phyloP scores from a whole-genome alignment of 2,329 filamentous ascomycete species.

The Cryphonectria parasitica region DNA sequence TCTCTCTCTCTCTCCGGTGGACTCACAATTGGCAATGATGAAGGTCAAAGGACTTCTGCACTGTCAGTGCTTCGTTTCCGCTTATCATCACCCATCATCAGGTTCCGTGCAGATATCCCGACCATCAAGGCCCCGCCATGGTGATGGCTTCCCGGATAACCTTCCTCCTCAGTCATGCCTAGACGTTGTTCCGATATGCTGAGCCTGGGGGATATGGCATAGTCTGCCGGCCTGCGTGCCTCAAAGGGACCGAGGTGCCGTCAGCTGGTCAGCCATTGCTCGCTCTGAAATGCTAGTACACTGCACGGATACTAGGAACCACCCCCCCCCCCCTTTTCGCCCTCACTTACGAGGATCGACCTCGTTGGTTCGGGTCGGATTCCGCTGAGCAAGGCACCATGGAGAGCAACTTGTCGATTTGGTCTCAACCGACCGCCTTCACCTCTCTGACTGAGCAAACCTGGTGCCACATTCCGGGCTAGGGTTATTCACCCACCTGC shows the following conservation, averaged over 20 bases:
- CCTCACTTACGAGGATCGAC: background rate
- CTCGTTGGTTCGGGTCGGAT: background rate
- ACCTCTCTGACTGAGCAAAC: background rate
- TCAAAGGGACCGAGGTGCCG: background rate
- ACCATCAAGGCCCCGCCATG: background rate
- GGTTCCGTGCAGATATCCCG: background rate
- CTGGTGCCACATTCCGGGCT: background rate
- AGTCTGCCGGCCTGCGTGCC: background rate
- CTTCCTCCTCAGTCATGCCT: background rate
- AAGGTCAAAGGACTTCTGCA: background rate
- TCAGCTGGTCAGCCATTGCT: slow-evolving; percentile 16
- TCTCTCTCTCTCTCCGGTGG: background rate
- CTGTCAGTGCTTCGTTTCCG: background rate
- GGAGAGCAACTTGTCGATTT: background rate
- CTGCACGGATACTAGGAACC: background rate
- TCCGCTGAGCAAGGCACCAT: background rate
- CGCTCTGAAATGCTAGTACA: slow-evolving; percentile 9
- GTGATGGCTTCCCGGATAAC: background rate
- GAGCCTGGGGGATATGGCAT: background rate
- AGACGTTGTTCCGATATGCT: slow-evolving; percentile 2
- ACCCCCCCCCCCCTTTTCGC: background rate
- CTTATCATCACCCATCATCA: background rate
- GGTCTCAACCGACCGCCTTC: background rate
- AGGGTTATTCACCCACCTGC: background rate
- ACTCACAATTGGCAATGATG: background rate